Conservation (phyloP, 768 basidiomycete genomes). For the Favolaschia claudopus region DNA sequence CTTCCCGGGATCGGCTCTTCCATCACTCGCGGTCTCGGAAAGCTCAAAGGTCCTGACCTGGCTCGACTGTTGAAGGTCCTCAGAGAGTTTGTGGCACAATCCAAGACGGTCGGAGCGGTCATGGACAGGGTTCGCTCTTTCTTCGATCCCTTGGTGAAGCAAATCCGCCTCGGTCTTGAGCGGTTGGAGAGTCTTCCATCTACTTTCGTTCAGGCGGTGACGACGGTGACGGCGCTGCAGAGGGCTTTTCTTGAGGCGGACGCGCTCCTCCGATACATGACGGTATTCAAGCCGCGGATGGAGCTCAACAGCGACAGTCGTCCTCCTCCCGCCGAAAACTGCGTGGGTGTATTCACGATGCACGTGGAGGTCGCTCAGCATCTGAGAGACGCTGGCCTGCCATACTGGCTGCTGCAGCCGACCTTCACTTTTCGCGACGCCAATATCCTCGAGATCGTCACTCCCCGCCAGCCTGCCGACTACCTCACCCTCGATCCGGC, state of each 20-base stretch:
- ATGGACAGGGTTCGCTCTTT: neutral
- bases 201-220: neutral
- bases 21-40: neutral
- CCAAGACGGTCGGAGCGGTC: neutral
- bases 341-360: slow-evolving; percentile 24
- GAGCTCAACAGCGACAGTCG: neutral
- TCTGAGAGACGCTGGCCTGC: slow-evolving; percentile 22
- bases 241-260: slow-evolving; percentile 19
- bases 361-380: slow-evolving; percentile 9
- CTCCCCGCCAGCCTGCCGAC: neutral
- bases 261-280: slow-evolving; percentile 17
- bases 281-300: slow-evolving; percentile 17
- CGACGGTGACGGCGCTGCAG: slow-evolving; percentile 20
- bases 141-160: neutral
- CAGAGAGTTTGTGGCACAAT: neutral
- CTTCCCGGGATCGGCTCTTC: neutral
- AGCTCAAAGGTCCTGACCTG: neutral
- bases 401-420: slow-evolving; percentile 29
- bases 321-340: neutral
- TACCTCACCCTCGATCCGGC: neutral
- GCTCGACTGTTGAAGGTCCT: neutral
- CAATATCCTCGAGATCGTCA: neutral
- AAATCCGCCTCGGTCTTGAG: neutral
- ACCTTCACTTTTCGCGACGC: neutral
- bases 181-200: neutral